Percentiles rank a stretch among this genome's conserved stretches.
These are phyloP conservation scores for Brassica rapa DNA, from an alignment of 345 rosid species.

Conservation along the genomic window DNA sequence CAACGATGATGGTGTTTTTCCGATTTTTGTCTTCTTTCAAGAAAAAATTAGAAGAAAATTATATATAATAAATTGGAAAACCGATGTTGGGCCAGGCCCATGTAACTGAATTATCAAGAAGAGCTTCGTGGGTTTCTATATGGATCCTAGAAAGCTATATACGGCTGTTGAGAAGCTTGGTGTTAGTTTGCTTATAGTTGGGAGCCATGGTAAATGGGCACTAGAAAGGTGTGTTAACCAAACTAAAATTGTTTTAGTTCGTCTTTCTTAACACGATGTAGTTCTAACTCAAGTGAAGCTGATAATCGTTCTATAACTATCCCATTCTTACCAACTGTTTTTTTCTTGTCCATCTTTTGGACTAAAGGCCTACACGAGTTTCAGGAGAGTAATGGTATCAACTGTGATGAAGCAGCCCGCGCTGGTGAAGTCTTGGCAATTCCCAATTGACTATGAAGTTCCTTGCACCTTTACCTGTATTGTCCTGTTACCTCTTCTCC, in stretches of 20 bases:
- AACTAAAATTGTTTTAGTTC: not conserved
- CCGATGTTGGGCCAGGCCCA: not conserved
- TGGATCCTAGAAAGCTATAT: constrained; percentile 52
- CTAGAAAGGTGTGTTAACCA: constrained; percentile 46
- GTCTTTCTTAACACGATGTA: too few relatives aligned
- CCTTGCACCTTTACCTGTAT: constrained; percentile 74
- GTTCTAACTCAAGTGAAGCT: too few relatives aligned
- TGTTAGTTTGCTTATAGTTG: constrained; percentile 53
- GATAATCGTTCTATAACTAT: not conserved
- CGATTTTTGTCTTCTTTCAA: not conserved
- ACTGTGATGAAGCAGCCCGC: constrained; percentile 71
- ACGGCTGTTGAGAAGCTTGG: constrained; percentile 59
- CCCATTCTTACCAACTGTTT: not conserved
- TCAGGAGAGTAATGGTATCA: constrained; percentile 59
- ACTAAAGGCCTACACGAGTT: constrained; percentile 74
- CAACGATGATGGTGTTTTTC: not conserved
- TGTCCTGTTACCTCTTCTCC: not conserved
- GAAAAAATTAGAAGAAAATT: not conserved
- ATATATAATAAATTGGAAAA: too few relatives aligned
- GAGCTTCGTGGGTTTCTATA: too few relatives aligned
- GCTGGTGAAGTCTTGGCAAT: constrained; percentile 67
- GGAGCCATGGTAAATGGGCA: constrained; percentile 39
- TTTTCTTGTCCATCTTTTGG: constrained; percentile 3
- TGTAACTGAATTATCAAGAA: not conserved
- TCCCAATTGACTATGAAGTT: constrained; percentile 76